Base-by-base conservation (phyloP, 2,329 filamentous ascomycete species). In the Trichoderma sp. region DNA sequence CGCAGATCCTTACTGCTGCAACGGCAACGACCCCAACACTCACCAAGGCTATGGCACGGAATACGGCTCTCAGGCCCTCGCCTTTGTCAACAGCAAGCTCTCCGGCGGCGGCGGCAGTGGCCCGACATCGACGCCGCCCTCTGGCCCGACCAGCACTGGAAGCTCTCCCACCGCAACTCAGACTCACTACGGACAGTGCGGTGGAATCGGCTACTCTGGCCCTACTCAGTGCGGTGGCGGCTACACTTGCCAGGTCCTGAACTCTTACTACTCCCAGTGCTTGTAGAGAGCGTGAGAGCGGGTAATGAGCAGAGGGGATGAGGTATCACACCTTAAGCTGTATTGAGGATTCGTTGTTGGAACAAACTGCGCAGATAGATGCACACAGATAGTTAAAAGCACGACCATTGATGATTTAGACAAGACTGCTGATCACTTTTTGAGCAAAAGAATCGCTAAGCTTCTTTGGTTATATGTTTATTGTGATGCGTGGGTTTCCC, bases 1-100 rank as follows among this genome's bases (percentile, higher is more conserved):
- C 5, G 74, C 84, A 4, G 89, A 91, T 71, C 88, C 88, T 0
- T 90, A 89, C 79, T 91, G 89, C 83, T 91, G 87, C 78, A 88
- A 85, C 52, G 89, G 89, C 59, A 88, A 83, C 73, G 82, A 90
- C 70, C 81, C 83, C 28, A 84, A 85, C 73, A 82, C 84, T 10
- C 89, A 90, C 76, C 85, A 89, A 75, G 83, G 87, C 60, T 91
- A 91, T 69, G 87, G 87, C n/a, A 82, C 79, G 70, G 86, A 86
- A 73, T 91, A 91, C 70, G 88, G 88, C 1, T 75, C 81, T 7
- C 80, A 87, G 73, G 89, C 88, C 1, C 75, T 90, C 52, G 72
- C 80, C 0, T 91, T 91, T 72, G 85, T 90, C 74, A 86, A 88
- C 77, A 80, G 71, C 37, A 75, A 77, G 69, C 73, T 79, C 1